Evolutionary conservation across 345 rosid genomes (phyloP), one percentile per base, ranked within the genome.

Genomic region (Melaleuca alternifolia): DNA sequence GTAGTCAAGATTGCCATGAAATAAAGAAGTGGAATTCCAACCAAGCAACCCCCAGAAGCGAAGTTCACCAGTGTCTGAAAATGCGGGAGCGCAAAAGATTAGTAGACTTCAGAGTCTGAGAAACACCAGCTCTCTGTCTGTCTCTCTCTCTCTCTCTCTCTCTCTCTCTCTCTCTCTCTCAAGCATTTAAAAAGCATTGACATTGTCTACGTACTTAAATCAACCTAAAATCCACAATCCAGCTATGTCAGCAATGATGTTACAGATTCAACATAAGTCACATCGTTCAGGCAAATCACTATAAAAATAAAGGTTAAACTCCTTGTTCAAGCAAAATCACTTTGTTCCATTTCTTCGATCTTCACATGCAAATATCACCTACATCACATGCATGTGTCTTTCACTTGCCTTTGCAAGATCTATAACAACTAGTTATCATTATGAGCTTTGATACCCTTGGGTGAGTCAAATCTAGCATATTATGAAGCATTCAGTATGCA

Each of bases 11-110:
- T 83, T 15, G 94, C 93, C 90, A 97, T 86, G 82, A 91, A 28
- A 87, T 94, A 96, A 65, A 97, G 95, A 62, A 97, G 95, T 83
- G 99, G 99, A 89, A 96, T 92, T 30, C 97, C 97, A 46, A 96
- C 50, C 33, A 92, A 33, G 85, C 99, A 97, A 76, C 99, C 99
- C 46, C 93, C 99, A 3, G 93, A 85, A 46, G 97, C 95, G 87
- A 95, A 94, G 87, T 97, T 95, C 82, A 93, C 92, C 94, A 97
- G 88, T 61, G 99, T 97, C 99, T 97, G 30, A 50, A 33, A 23
- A 83, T 51, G 52, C 76, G 16, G 71, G 84, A 86, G 23, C 26
- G 57, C 12, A 83, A 84, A 51, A 50, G 62, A 44, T 82, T 83
- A 61, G 79, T 41, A 54, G 16, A 28, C 23, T n/a, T 16, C 37